phyloP scores from a whole-genome alignment of 371 early-diverging fungal genomes.

The Capillidium heterosporum region DNA sequence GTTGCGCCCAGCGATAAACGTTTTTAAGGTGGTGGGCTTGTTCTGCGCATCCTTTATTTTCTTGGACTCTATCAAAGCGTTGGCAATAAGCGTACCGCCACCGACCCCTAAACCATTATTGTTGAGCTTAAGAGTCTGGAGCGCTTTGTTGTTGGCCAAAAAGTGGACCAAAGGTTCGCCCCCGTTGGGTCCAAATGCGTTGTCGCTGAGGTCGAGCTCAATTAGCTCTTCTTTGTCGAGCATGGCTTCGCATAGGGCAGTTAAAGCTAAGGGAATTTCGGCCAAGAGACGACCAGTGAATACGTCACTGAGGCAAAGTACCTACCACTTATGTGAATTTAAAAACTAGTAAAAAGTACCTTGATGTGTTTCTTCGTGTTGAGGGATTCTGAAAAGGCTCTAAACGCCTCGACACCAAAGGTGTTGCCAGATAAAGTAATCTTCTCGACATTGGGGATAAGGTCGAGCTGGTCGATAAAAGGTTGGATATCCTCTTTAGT shows the following conservation, averaged over 20 bases:
- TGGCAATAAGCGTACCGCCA: slow-evolving; percentile 76
- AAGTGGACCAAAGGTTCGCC: slow-evolving; percentile 73
- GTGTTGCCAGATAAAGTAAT: slow-evolving; percentile 85
- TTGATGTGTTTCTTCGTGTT: slow-evolving; percentile 42
- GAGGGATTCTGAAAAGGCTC: slow-evolving; percentile 59
- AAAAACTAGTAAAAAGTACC: slow-evolving; percentile 22
- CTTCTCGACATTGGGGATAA: slow-evolving; percentile 40
- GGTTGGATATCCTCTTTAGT: slow-evolving; percentile 62
- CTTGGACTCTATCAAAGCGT: slow-evolving; percentile 59
- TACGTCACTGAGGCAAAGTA: slow-evolving; percentile 64
- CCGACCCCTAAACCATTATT: slow-evolving; percentile 88
- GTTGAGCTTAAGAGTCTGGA: slow-evolving; percentile 71
- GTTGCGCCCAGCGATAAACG: slow-evolving; percentile 81
- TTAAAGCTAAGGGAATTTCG: slow-evolving; percentile 73
- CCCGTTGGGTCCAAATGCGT: slow-evolving; percentile 94
- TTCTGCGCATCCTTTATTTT: slow-evolving; percentile 41
- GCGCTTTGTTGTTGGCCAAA: slow-evolving; percentile 50
- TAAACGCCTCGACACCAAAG: slow-evolving; percentile 79
- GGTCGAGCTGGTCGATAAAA: slow-evolving; percentile 46
- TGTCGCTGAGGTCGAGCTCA: slow-evolving; percentile 83
- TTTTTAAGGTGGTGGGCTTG: slow-evolving; percentile 42
- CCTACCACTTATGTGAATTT: slow-evolving; percentile 11
- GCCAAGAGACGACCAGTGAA: slow-evolving; percentile 83
- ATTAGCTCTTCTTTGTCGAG: slow-evolving; percentile 50
- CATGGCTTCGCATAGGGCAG: slow-evolving; percentile 69